phyloP scores from a whole-genome alignment of 2,329 filamentous ascomycete species.

The Exophiala spinifera region DNA sequence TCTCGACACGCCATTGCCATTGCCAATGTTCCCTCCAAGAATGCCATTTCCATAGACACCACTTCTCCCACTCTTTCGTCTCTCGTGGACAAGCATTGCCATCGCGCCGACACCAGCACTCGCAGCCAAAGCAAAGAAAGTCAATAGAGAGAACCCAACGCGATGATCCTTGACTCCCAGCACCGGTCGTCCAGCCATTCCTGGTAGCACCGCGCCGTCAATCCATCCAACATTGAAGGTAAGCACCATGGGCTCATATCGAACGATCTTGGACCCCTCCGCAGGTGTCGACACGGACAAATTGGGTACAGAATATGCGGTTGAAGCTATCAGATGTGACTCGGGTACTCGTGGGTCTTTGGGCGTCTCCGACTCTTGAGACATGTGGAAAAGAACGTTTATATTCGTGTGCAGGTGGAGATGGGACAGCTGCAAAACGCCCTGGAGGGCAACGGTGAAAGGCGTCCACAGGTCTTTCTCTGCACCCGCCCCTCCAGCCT shows the following conservation, averaged over 20 bases:
- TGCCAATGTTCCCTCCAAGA: conserved; percentile 24
- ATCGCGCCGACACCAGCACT: conserved; percentile 29
- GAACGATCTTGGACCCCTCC: conserved; percentile 66
- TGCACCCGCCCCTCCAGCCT: conserved; percentile 28
- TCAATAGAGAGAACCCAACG: conserved; percentile 28
- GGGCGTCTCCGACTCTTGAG: conserved; percentile 30
- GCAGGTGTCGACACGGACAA: conserved; percentile 46
- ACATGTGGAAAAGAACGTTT: conserved; percentile 76
- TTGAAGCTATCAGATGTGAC: conserved; percentile 80
- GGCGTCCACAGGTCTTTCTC: conserved; percentile 63
- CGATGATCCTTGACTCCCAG: conserved; percentile 27
- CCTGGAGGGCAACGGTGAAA: conserved; percentile 81
- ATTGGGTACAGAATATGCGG: conserved; percentile 73
- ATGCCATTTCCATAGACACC: conserved; percentile 26
- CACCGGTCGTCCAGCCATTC: conserved; percentile 29
- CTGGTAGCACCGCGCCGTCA: conserved; percentile 35
- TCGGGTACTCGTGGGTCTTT: conserved; percentile 41
- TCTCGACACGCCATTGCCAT: conserved; percentile 20
- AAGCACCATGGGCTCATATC: conserved; percentile 79
- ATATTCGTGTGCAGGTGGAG: conserved; percentile 86
- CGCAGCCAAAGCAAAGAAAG: conserved; percentile 28
- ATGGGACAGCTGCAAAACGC: conserved; percentile 83
- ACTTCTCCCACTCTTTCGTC: conserved; percentile 27
- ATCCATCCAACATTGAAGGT: conserved; percentile 77
- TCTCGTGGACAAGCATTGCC: conserved; percentile 29